phyloP scores from a whole-genome alignment of 106 monocot species.

The Allium cepa region DNA sequence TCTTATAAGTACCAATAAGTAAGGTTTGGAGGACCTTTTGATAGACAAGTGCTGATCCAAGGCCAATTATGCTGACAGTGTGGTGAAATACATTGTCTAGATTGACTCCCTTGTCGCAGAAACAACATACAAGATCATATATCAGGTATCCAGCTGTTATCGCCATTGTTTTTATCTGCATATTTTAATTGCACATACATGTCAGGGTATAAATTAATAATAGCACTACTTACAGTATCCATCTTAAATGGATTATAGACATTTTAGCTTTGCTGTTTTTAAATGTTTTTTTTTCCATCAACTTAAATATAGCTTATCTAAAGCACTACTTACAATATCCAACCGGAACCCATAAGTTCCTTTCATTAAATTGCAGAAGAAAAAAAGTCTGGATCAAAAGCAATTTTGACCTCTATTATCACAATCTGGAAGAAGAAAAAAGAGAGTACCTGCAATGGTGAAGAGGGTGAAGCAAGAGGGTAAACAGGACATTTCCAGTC shows the following conservation, averaged over 20 bases:
- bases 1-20: too few relatives aligned
- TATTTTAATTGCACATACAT: background rate
- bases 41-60: slow-evolving; percentile 20
- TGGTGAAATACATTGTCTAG: slow-evolving; percentile 21
- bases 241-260: too few relatives aligned
- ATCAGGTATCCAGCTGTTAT: slow-evolving; percentile 17
- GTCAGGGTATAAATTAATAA: too few relatives aligned
- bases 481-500: slow-evolving; percentile 18
- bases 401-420: too few relatives aligned
- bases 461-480: slow-evolving; percentile 21
- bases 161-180: slow-evolving; percentile 24
- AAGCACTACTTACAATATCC: too few relatives aligned
- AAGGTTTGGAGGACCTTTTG: slow-evolving; percentile 4
- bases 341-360: too few relatives aligned
- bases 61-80: slow-evolving; percentile 18
- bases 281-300: too few relatives aligned
- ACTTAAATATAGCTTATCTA: too few relatives aligned
- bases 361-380: too few relatives aligned
- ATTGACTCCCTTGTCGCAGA: slow-evolving; percentile 7
- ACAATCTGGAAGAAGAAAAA: background rate
- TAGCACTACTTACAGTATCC: too few relatives aligned
- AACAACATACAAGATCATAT: slow-evolving; percentile 25
- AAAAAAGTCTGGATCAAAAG: too few relatives aligned
- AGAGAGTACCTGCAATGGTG: slow-evolving; percentile 8
- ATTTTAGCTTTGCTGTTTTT: too few relatives aligned